Base-by-base conservation (phyloP, 345 rosid species). In the Gossypium thurberi region DNA sequence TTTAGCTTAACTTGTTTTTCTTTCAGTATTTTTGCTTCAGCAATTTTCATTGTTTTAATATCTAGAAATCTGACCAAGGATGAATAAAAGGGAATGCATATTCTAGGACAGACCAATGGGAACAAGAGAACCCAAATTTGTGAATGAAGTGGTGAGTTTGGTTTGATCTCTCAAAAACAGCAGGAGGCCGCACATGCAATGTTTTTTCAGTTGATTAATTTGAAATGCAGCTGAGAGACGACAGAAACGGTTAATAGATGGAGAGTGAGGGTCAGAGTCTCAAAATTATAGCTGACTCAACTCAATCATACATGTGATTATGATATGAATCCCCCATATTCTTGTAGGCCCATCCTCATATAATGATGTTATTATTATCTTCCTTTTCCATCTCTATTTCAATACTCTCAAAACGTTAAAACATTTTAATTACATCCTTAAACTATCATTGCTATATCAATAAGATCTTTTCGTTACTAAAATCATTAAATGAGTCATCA, bases 141-240 rank as follows among this genome's bases (percentile, higher is more conserved):
- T 28, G 62, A 74, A 58, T 33, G 33, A 63, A 70, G 75, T 47
- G 68, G 65, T 56, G 57, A 44, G 44, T 43, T 50, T 33, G 8
- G 56, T 50, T 50, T 20, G 65, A 71, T 28, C 69, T 68, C 46
- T 66, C 63, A 51, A 20, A 14, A 58, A 60, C 46, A 25, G 70
- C 73, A 81, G 78, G 53, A 78, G 78, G 48, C 26, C 33, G 71
- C 82, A 78, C 82, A 76, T 78, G 82, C 40, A 28, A 65, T 78
- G 80, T 76, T 61, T 66, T 56, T 26, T 17, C 25, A 15, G 59
- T 17, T 20, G n/a, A 68, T 50, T 69, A 51, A 28, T 17, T 33
- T 50, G 44, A 55, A 52, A 51, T 25, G 66, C 42, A 69, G 69
- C 71, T 44, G 6, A 10, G 60, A 56, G 13, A 21, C 23, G 61